phyloP scores from a whole-genome alignment of 495 filamentous ascomycete species.

The Penicillium ochrochloron region DNA sequence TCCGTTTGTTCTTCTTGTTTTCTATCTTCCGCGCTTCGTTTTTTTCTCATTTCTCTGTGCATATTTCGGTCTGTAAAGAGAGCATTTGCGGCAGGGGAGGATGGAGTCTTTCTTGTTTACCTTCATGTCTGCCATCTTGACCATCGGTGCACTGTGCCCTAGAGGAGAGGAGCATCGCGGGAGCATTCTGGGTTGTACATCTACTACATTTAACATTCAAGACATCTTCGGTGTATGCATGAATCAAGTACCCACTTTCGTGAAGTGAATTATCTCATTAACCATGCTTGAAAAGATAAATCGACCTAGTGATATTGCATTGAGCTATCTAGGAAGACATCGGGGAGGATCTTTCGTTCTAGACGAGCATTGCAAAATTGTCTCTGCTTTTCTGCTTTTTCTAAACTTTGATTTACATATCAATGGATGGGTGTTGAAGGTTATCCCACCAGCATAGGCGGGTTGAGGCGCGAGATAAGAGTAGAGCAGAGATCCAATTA shows the following conservation, averaged over 20 bases:
- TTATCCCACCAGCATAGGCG: too few species aligned
- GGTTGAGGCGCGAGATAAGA: too few species aligned
- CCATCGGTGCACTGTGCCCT: conserved; percentile 26
- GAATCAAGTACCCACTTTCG: not conserved
- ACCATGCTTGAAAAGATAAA: too few species aligned
- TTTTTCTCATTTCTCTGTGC: conserved; percentile 31
- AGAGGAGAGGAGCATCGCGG: conserved; percentile 30
- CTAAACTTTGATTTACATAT: too few species aligned
- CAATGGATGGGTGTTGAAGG: too few species aligned
- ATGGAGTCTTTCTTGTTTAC: conserved; percentile 22
- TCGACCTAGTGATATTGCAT: too few species aligned
- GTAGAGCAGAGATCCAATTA: too few species aligned
- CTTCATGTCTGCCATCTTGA: conserved; percentile 6
- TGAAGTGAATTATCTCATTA: too few species aligned
- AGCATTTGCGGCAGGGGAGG: conserved; percentile 26
- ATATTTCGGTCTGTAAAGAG: conserved; percentile 36
- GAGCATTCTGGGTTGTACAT: conserved; percentile 39
- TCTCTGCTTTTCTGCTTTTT: too few species aligned
- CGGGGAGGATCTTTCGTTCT: too few species aligned
- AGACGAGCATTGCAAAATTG: too few species aligned
- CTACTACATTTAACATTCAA: conserved; percentile 15
- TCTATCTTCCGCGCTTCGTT: conserved; percentile 1
- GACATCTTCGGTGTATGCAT: conserved; percentile 8
- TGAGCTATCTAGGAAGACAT: too few species aligned
- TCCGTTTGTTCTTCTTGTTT: conserved; percentile 13